Evolutionary conservation across 768 basidiomycete species (phyloP), one percentile per base, ranked within the genome.

Genomic region (Nidularia sp.): DNA sequence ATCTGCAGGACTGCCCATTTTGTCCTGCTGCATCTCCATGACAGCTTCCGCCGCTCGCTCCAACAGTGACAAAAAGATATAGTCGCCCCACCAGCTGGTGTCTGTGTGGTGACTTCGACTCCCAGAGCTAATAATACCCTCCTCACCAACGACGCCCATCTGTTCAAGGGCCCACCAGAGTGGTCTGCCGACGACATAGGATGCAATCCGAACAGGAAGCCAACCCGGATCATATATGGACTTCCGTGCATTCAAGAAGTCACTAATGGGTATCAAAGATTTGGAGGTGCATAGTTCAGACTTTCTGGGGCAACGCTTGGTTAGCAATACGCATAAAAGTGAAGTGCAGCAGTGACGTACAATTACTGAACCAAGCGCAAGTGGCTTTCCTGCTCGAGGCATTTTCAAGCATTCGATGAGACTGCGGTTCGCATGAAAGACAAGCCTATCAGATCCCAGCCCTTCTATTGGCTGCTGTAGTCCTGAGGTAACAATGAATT

Each of bases 91-190:
- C 83, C 66, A 87, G 56, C 56, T 65, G 55, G 67, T 78, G 71
- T 86, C 69, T 47, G 70, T 70, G 32, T 69, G 59, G 13, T 63
- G 59, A 33, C 57, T 55, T 2, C 59, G 50, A 13, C 59, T 61
- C 5, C 61, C 57, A 25, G 64, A 55, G 12, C 66, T 57, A 8
- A 73, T 34, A 2, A 77, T 49, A 10, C 77, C 70, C 25, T 87
- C 86, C 45, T 89, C 86, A 2, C 80, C 81, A 5, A 88, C 80
- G 3, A 93, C 68, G 25, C 83, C 86, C n/a, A 86, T 71, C 56
- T 90, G 89, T 55, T 87, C 84, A 52, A 94, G 77, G 2, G 86
- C 84, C 92, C 92, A 94, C 88, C 86, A 91, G 1, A 94, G 70
- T 2, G 92, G 91, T 59, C 81, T 84, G 5, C 85, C 89, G 5